These are phyloP conservation scores for Ganoderma lucidum DNA, from an alignment of 1,284 basidiomycete genomes.

Conservation along the genomic window DNA sequence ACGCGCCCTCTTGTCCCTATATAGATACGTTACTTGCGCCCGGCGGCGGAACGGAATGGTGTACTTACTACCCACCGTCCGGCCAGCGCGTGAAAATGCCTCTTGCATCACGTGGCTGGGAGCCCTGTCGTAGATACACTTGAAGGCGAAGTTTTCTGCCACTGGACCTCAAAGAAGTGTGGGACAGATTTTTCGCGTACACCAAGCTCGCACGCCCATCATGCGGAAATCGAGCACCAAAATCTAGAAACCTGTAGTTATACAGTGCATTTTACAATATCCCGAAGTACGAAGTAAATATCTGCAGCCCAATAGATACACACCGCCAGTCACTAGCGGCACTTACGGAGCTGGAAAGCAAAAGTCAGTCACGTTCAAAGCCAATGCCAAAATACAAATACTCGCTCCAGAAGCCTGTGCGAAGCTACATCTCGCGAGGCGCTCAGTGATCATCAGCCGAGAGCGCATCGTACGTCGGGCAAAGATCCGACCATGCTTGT, in stretches of 20 bases:
- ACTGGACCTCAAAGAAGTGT: no score
- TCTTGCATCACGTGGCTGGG: background rate
- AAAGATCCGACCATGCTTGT: conserved; percentile 35
- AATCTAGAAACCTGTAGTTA: background rate
- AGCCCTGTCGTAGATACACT: background rate
- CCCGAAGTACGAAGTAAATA: background rate
- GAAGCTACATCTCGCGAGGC: background rate
- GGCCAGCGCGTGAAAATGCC: background rate
- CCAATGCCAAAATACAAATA: background rate
- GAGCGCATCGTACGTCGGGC: conserved; percentile 36
- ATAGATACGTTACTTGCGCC: background rate
- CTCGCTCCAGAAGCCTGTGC: background rate
- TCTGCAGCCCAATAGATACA: background rate
- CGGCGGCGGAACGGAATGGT: conserved; percentile 1
- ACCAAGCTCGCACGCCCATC: background rate
- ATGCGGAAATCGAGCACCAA: background rate
- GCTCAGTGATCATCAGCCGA: conserved; percentile 24
- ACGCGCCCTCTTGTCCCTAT: background rate
- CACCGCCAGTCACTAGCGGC: background rate
- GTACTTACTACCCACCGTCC: background rate
- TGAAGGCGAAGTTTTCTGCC: background rate
- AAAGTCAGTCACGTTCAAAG: background rate
- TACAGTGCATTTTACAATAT: background rate
- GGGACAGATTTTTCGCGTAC: background rate
- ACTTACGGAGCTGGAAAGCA: background rate